These are phyloP conservation scores for Fusarium sp. DNA, from an alignment of 2,329 filamentous ascomycete species.

Conservation along the genomic window DNA sequence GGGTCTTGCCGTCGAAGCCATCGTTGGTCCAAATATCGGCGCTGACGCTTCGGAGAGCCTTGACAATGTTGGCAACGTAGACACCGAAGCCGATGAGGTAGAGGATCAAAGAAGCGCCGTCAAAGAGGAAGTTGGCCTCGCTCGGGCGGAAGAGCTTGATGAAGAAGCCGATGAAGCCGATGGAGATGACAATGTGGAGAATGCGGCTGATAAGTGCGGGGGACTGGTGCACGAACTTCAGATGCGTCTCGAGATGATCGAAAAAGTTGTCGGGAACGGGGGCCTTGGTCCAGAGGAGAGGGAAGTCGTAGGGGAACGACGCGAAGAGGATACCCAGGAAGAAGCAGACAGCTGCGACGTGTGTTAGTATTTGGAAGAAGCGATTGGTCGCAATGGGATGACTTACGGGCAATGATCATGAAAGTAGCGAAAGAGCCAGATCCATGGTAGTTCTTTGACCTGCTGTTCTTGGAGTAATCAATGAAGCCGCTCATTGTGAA, in stretches of 20 bases:
- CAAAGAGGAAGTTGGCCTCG: constrained; percentile 96
- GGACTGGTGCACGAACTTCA: constrained; percentile 89
- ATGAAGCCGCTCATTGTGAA: constrained; percentile 53
- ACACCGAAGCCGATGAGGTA: constrained; percentile 91
- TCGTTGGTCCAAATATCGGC: constrained; percentile 70
- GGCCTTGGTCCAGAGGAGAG: constrained; percentile 82
- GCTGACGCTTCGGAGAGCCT: constrained; percentile 87
- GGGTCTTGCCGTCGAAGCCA: constrained; percentile 52
- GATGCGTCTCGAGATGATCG: constrained; percentile 86
- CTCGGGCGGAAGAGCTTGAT: constrained; percentile 94
- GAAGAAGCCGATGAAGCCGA: constrained; percentile 89
- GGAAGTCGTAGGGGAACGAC: constrained; percentile 94
- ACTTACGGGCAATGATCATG: constrained; percentile 93
- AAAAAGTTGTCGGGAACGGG: constrained; percentile 76
- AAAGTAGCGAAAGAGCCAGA: constrained; percentile 90
- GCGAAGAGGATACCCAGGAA: constrained; percentile 98
- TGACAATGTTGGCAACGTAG: constrained; percentile 96
- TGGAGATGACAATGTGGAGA: constrained; percentile 90
- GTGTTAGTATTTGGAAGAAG: constrained; percentile 4
- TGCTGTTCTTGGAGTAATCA: constrained; percentile 68
- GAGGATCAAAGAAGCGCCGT: constrained; percentile 81
- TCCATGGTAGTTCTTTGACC: constrained; percentile 67
- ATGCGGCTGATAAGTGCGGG: constrained; percentile 93
- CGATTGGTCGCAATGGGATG: constrained; percentile 15
- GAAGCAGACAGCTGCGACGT: constrained; percentile 81